These are phyloP conservation scores for Chrysosporium queenslandicum DNA, from an alignment of 2,329 filamentous ascomycete species.

Conservation along the genomic window DNA sequence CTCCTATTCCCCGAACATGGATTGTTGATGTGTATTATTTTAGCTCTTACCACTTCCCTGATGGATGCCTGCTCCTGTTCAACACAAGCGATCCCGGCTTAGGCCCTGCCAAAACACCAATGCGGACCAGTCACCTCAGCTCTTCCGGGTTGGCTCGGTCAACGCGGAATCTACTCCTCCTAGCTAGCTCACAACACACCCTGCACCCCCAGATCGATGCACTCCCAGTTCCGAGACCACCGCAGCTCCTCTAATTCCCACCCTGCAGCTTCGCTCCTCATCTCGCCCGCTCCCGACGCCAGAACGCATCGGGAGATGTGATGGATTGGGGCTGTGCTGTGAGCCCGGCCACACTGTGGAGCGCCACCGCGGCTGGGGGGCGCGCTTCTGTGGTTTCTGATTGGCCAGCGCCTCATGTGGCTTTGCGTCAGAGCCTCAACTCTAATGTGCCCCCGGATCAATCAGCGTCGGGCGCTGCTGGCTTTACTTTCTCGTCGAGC, in stretches of 20 bases:
- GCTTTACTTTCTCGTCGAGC: not conserved
- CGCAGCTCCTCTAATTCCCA: not conserved
- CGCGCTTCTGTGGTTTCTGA: not conserved
- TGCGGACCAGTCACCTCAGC: no score
- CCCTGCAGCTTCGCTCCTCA: no score
- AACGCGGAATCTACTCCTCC: no score
- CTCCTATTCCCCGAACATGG: not conserved
- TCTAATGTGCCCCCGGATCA: not conserved
- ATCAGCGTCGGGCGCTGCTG: not conserved
- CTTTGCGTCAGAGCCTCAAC: slow-evolving; percentile 6
- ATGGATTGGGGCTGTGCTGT: slow-evolving; percentile 3
- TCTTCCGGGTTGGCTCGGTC: not conserved
- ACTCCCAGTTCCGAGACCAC: not conserved
- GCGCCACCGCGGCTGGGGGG: not conserved
- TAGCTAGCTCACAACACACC: no score
- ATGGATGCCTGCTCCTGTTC: no score
- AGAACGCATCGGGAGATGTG: no score
- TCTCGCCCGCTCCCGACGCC: no score
- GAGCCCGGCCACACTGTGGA: slow-evolving; percentile 1
- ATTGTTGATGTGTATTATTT: no score
- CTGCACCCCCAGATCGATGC: no score
- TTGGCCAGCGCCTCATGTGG: not conserved
- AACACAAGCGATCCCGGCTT: no score
- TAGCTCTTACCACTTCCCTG: no score
- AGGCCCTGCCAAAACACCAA: no score